Evolutionary conservation across 192 early-diverging fungal genomes (phyloP), one percentile per base, ranked within the genome.

Genomic region (Linderina pennispora): DNA sequence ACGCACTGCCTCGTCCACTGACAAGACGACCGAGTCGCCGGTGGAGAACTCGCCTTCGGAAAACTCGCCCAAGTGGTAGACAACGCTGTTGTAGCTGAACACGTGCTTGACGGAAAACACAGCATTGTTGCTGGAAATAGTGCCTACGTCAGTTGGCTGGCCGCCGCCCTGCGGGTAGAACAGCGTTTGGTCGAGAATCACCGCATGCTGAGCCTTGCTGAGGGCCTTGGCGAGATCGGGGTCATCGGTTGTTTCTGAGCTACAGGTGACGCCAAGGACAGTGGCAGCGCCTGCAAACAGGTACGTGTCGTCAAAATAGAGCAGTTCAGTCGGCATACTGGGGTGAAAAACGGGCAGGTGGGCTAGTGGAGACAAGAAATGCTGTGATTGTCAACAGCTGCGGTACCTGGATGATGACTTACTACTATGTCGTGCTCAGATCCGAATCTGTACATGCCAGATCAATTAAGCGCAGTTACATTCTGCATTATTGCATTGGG

Each of bases 121-220:
- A 15, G 33, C 14, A 11, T 23, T 19, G 2, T 7, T 14, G 28
- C 41, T 37, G 10, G 31, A 10, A 4, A 59, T 40, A 9, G 24
- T 37, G n/a, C 57, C 57, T 2, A 17, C 34, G 44, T 59, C 57
- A 2, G 57, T 47, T 9, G 57, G 57, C 43, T 59, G 57, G 21
- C 57, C 57, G 31, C 57, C 57, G 23, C 57, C 57, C 39, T 59
- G 57, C 23, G 49, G 49, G 19, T 59, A 59, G 34, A 59, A 59
- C 38, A 59, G 32, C 32, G 48, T 59, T 11, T 40, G 23, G 24
- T 59, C 49, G 40, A 59, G 49, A 20, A 47, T 20, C 14, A 52
- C 36, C 13, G 49, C 55, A 3, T 19, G 19, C 10, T 36, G 32
- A 20, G 51, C 43, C 40, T 50, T 50, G 37, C 44, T 40, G 15